Percentiles rank a stretch among this genome's conserved stretches.
Evolutionary conservation across 2,329 filamentous ascomycete species (phyloP).

Genomic region (Xylariales sp.): DNA sequence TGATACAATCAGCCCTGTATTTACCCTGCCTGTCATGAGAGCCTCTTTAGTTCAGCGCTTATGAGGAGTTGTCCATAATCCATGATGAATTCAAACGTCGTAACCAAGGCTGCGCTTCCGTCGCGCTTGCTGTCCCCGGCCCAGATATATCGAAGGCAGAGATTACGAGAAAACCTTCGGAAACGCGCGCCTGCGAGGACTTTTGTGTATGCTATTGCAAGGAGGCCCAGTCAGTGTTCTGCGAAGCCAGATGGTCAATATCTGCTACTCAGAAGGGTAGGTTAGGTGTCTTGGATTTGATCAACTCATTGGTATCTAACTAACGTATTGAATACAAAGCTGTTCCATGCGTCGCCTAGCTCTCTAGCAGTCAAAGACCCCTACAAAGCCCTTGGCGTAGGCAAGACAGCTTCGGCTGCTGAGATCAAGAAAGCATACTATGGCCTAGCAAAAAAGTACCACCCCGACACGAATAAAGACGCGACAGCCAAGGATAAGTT

Average conservation of each 20-base stretch:
- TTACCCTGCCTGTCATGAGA: neutral
- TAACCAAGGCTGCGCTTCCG: slow-evolving; percentile 42
- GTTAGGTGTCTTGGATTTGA: neutral
- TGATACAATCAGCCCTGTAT: no score
- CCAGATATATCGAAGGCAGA: slow-evolving; percentile 34
- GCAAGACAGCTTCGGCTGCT: slow-evolving; percentile 70
- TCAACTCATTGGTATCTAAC: no score
- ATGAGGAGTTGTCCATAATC: slow-evolving; percentile 11
- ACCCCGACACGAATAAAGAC: slow-evolving; percentile 98
- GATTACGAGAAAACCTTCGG: slow-evolving; percentile 35
- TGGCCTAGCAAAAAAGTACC: slow-evolving; percentile 92
- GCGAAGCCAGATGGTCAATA: slow-evolving; percentile 7
- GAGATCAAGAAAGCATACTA: slow-evolving; percentile 99
- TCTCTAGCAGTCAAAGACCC: slow-evolving; percentile 64
- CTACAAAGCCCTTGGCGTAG: slow-evolving; percentile 80
- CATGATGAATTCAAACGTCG: slow-evolving; percentile 44
- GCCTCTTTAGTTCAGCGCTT: neutral
- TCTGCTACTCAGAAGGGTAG: slow-evolving; percentile 6
- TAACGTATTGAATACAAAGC: slow-evolving; percentile 24
- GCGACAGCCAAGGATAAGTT: slow-evolving; percentile 91
- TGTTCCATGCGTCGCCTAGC: slow-evolving; percentile 57
- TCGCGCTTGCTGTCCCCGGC: slow-evolving; percentile 41
- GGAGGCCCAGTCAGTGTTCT: slow-evolving; percentile 14
- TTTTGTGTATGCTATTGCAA: slow-evolving; percentile 20
- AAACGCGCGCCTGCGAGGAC: slow-evolving; percentile 25